A percentile compares a stretch with the other conserved stretches of the same genome.
phyloP scores from a whole-genome alignment of 768 basidiomycete species.

The Imleria badia region DNA sequence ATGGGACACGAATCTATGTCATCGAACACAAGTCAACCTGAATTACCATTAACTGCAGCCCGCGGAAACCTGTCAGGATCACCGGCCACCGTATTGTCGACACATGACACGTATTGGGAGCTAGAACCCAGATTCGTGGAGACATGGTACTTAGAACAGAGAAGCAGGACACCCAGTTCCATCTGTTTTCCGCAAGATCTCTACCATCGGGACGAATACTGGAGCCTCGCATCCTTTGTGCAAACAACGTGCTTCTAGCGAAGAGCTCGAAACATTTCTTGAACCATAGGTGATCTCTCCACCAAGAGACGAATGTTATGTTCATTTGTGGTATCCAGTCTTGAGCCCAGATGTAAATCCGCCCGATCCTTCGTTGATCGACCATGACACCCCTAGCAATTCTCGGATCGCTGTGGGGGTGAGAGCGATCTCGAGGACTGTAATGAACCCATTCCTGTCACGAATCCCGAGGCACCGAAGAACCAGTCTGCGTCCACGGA shows the following conservation, averaged over 20 bases:
- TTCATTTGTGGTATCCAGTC: constrained; percentile 8
- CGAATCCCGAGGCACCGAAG: not conserved
- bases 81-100: no score
- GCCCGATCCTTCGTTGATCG: constrained; percentile 13
- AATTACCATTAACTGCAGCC: no score
- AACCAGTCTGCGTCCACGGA: not conserved
- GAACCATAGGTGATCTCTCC: constrained; percentile 14
- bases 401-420: constrained; percentile 22
- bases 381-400: constrained; percentile 10
- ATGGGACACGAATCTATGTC: no score
- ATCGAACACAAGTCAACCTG: no score
- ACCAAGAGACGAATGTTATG: not conserved
- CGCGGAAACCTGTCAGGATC: no score
- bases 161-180: constrained; percentile 31
- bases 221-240: constrained; percentile 24
- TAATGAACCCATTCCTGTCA: not conserved
- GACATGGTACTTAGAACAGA: no score
- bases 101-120: no score
- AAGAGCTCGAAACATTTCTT: constrained; percentile 30
- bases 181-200: constrained; percentile 26
- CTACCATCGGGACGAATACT: constrained; percentile 4
- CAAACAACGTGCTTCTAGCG: constrained; percentile 28
- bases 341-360: constrained; percentile 8
- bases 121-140: no score
- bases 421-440: constrained; percentile 38